Evolutionary conservation across 768 basidiomycete species (phyloP), one percentile per base, ranked within the genome.

Genomic region (Kwoniella shandongensis): DNA sequence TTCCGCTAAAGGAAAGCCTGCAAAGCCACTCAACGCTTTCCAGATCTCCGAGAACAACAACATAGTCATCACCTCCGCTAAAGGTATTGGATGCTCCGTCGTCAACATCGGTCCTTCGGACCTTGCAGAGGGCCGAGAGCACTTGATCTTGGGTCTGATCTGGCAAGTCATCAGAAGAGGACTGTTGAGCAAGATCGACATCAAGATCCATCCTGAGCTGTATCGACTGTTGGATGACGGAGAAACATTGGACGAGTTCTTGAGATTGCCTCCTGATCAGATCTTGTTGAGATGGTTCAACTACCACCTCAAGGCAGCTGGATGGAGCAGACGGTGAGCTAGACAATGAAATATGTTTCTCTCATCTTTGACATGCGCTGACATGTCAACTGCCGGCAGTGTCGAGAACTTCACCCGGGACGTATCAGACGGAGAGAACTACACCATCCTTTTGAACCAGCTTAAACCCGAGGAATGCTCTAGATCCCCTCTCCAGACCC

Each of bases 31-130:
- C 44, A 99, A 99, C 73, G 90, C 91, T 0, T 99, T 99, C 84
- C 92, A 99, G 72, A 97, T 97, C 69, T 98, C 96, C 0, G 96
- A 99, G 77, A 98, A 98, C 81, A 98, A 99, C 82, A 99, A 98
- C 78, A 96, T 99, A 72, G 94, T 98, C 72, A 96, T 99, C 78
- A 88, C 90, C 12, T 98, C 96, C 23, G 86, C 94, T 35, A 97
- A 97, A 79, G 93, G 88, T 76, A 98, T 99, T 64, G 94, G 96
- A 35, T 96, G 96, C 73, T 94, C 91, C 1, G 92, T 97, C 51
- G 94, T 99, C 78, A 99, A 99, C 79, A 97, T 99, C 63, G 96
- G 96, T 23, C 88, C 94, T 0, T 82, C 84, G 2, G 96, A 99
- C 79, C 80, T 99, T 48, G 83, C 91, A 26, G 93, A 94, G 62